Percentiles rank a stretch among this genome's conserved stretches.
Conservation (phyloP, 2,329 filamentous ascomycete species). For the Aspergillus sojae region DNA sequence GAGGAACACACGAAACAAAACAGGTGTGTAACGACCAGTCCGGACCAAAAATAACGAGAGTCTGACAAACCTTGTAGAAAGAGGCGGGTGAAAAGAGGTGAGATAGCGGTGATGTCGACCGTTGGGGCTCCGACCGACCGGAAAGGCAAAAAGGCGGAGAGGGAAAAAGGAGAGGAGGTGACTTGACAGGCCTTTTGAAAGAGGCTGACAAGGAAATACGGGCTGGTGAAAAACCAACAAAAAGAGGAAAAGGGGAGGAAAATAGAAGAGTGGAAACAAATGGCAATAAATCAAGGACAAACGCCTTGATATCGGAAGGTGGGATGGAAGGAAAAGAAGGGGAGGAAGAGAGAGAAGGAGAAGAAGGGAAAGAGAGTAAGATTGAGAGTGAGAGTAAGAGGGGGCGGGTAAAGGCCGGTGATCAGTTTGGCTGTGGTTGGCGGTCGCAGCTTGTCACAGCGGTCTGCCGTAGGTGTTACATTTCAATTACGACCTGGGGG, state of each 20-base stretch:
- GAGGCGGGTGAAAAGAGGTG: constrained; percentile 13
- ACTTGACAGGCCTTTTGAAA: constrained; percentile 17
- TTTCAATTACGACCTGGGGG: neutral
- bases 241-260: constrained; percentile 5
- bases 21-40: neutral
- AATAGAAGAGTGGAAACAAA: constrained; percentile 13
- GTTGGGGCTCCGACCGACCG: constrained; percentile 20
- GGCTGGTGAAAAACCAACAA: neutral
- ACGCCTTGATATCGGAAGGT: constrained; percentile 25
- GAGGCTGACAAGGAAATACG: constrained; percentile 5
- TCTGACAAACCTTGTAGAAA: constrained; percentile 19
- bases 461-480: neutral
- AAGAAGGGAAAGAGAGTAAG: constrained; percentile 16
- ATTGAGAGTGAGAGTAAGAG: constrained; percentile 16
- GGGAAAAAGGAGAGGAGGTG: constrained; percentile 20
- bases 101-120: constrained; percentile 28
- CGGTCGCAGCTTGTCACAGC: constrained; percentile 8
- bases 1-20: constrained; percentile 6
- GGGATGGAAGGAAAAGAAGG: constrained; percentile 17
- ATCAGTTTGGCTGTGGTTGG: constrained; percentile 9
- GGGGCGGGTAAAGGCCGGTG: constrained; percentile 27
- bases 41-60: constrained; percentile 3
- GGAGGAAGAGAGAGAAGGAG: constrained; percentile 16
- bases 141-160: constrained; percentile 26
- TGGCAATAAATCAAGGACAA: constrained; percentile 20